These are phyloP conservation scores for Exophiala spinifera DNA, from an alignment of 2,329 filamentous ascomycete species.

Conservation along the genomic window DNA sequence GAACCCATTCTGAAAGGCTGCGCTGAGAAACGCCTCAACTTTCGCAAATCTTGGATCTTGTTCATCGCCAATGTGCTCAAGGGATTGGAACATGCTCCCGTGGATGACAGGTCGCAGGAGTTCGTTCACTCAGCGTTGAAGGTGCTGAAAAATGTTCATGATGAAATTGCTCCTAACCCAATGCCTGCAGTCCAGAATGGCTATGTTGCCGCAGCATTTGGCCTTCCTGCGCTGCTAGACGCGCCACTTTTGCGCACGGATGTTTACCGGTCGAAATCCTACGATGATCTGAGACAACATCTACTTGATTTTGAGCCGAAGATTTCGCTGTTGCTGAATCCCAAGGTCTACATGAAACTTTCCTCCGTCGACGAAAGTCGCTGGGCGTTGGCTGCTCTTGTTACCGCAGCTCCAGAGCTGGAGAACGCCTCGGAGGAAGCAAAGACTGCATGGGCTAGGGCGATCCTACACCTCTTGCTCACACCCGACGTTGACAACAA, in stretches of 20 bases:
- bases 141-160: constrained; percentile 63
- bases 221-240: constrained; percentile 34
- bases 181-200: constrained; percentile 76
- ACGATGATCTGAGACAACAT: constrained; percentile 31
- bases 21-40: constrained; percentile 75
- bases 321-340: constrained; percentile 80
- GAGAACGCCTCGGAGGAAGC: constrained; percentile 50
- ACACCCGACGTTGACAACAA: constrained; percentile 59
- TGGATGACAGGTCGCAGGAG: constrained; percentile 39
- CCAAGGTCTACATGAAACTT: constrained; percentile 80
- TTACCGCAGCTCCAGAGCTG: constrained; percentile 57
- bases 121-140: constrained; percentile 51
- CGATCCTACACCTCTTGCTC: constrained; percentile 74
- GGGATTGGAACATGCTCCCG: constrained; percentile 35
- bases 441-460: constrained; percentile 75
- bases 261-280: constrained; percentile 32
- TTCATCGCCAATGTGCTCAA: constrained; percentile 24
- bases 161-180: constrained; percentile 75
- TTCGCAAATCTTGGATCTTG: constrained; percentile 77
- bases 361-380: constrained; percentile 68
- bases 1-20: constrained; percentile 79
- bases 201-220: constrained; percentile 74
- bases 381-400: constrained; percentile 72
- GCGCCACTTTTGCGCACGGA: constrained; percentile 33
- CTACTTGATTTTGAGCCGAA: constrained; percentile 67